A percentile compares a stretch with the other conserved stretches of the same genome.
Evolutionary conservation across 345 rosid genomes (phyloP).

Genomic region (Cochlearia excelsa): DNA sequence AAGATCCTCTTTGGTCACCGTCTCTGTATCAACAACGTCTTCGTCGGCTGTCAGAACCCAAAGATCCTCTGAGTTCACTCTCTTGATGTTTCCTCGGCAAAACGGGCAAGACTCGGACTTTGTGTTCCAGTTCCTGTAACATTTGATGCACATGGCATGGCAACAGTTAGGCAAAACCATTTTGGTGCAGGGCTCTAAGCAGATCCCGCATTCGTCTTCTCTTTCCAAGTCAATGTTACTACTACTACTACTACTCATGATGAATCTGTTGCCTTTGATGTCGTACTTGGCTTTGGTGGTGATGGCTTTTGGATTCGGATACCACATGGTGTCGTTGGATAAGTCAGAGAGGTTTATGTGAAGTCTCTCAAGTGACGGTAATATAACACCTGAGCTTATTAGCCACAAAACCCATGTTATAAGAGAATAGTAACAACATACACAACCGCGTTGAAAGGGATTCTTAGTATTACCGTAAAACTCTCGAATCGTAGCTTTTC

Average conservation of each 20-base stretch:
- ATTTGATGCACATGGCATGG: constrained; percentile 96
- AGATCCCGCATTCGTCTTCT: constrained; percentile 97
- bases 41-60: constrained; percentile 89
- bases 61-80: constrained; percentile 90
- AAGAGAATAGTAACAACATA: background rate
- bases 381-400: constrained; percentile 59
- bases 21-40: constrained; percentile 77
- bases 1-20: constrained; percentile 65
- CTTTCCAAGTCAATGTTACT: constrained; percentile 59
- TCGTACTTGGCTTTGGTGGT: constrained; percentile 41
- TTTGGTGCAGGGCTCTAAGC: constrained; percentile 93
- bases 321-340: constrained; percentile 35
- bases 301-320: constrained; percentile 32
- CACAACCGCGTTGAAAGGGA: background rate
- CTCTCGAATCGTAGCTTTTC: background rate
- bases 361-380: constrained; percentile 83
- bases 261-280: constrained; percentile 41
- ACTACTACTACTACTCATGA: too few species aligned
- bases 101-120: constrained; percentile 96
- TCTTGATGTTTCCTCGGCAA: constrained; percentile 84
- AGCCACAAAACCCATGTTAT: background rate
- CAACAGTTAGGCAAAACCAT: constrained; percentile 92
- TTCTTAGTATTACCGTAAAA: constrained; percentile 34
- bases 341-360: constrained; percentile 52
- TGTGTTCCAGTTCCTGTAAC: constrained; percentile 91